Percentiles rank a stretch among this genome's conserved stretches.
Conservation (phyloP, 768 basidiomycete genomes). For the Pisolithus sp. region DNA sequence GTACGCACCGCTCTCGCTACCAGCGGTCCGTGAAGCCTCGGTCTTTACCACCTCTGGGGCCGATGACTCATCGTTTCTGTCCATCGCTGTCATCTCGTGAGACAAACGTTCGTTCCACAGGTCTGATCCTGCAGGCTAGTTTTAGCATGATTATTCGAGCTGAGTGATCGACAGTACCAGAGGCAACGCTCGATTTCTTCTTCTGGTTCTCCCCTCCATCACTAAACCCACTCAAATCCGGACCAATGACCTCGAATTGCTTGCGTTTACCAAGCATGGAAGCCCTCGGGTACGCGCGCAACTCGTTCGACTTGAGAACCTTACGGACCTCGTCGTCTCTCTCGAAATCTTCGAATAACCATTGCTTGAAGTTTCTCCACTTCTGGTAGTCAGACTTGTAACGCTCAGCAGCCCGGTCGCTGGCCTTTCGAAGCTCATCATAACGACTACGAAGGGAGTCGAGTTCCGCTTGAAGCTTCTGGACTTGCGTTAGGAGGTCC, state of each 20-base stretch:
- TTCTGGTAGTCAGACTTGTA: conserved; percentile 49
- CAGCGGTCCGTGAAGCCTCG: background rate
- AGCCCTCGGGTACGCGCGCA: conserved; percentile 15
- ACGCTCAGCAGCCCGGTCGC: conserved; percentile 39
- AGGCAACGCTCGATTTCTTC: conserved; percentile 3
- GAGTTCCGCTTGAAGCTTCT: conserved; percentile 26
- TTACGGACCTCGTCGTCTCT: conserved; percentile 23
- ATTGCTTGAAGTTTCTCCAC: conserved; percentile 42
- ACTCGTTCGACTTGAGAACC: conserved; percentile 24
- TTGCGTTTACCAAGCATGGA: conserved; percentile 25
- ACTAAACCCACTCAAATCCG: conserved; percentile 4
- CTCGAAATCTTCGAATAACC: conserved; percentile 33
- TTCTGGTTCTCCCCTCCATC: conserved; percentile 3
- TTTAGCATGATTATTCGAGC: background rate
- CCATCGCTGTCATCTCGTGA: conserved; percentile 1
- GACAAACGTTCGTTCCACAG: conserved; percentile 13
- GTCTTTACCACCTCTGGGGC: background rate
- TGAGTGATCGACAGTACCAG: background rate
- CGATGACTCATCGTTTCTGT: background rate
- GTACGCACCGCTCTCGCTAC: conserved; percentile 8
- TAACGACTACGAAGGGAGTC: conserved; percentile 35
- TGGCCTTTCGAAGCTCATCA: conserved; percentile 38
- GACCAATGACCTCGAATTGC: conserved; percentile 16
- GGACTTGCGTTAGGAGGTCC: conserved; percentile 10
- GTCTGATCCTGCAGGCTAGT: background rate